Conservation (phyloP, 2,329 filamentous ascomycete species). For the Colletotrichum sp. region DNA sequence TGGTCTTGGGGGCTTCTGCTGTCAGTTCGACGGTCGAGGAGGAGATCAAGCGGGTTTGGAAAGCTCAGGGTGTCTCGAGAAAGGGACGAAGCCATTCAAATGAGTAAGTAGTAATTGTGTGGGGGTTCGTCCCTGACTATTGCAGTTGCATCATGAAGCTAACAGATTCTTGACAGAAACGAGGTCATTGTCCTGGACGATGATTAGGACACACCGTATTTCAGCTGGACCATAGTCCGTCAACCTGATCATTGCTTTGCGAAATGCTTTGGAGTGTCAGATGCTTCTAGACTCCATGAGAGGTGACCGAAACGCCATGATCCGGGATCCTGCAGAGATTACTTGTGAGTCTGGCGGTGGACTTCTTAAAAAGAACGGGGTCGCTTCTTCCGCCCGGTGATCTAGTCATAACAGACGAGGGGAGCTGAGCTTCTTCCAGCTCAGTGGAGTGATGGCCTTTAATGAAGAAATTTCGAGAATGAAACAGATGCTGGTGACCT, state of each 20-base stretch:
- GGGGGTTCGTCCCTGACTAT: not conserved
- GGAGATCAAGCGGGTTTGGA: not conserved
- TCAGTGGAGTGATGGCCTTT: too few relatives aligned
- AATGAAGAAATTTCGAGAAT: too few relatives aligned
- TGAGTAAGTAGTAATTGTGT: not conserved
- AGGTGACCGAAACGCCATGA: not conserved
- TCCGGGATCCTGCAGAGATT: not conserved
- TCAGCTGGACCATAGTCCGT: not conserved
- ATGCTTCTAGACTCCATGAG: not conserved
- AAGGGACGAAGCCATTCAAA: not conserved
- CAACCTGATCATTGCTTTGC: not conserved
- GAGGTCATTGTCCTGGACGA: not conserved
- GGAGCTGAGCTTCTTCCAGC: not conserved
- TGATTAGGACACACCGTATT: not conserved
- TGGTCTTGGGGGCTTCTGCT: not conserved
- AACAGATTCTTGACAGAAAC: not conserved
- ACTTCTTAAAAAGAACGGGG: too few relatives aligned
- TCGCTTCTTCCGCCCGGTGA: not conserved
- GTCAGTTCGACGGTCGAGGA: not conserved
- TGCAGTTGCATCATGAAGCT: not conserved
- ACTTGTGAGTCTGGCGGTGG: too few relatives aligned
- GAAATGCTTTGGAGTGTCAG: not conserved
- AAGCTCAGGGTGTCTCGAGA: fast-evolving
- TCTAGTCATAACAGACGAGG: fast-evolving
- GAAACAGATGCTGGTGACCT: fast-evolving